phyloP scores from a whole-genome alignment of 1,284 basidiomycete genomes.

The Testicularia cyperi region DNA sequence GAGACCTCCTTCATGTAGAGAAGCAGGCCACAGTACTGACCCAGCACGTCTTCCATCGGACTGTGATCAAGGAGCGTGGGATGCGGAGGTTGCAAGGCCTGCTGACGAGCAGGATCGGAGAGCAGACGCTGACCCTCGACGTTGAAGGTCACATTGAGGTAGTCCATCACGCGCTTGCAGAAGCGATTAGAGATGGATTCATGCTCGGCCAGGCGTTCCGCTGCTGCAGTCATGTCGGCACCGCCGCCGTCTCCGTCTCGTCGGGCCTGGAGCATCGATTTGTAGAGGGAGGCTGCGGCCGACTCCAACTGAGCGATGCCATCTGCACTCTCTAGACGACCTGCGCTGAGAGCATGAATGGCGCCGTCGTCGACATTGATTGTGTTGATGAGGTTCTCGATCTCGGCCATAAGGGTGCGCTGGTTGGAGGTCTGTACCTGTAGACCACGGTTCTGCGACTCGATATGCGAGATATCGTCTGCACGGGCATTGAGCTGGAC shows the following conservation, averaged over 20 bases:
- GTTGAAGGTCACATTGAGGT: constrained; percentile 83
- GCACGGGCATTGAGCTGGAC: constrained; percentile 52
- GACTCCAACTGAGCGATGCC: constrained; percentile 75
- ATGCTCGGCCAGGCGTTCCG: constrained; percentile 83
- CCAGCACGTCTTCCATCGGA: constrained; percentile 74
- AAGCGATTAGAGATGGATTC: constrained; percentile 82
- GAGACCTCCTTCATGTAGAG: constrained; percentile 90
- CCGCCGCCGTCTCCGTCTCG: constrained; percentile 69
- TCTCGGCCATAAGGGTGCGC: constrained; percentile 64
- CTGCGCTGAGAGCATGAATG: constrained; percentile 76
- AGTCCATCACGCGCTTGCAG: constrained; percentile 85
- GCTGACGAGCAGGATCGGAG: constrained; percentile 26
- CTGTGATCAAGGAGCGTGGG: constrained; percentile 47
- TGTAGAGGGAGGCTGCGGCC: constrained; percentile 87
- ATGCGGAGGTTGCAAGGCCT: constrained; percentile 36
- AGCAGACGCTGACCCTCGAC: constrained; percentile 37
- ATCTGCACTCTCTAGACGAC: constrained; percentile 74
- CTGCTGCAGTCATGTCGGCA: constrained; percentile 75
- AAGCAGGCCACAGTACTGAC: constrained; percentile 83
- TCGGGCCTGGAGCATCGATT: constrained; percentile 85
- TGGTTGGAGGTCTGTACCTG: constrained; percentile 98
- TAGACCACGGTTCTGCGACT: constrained; percentile 91
- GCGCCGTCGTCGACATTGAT: constrained; percentile 83
- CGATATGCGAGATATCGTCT: constrained; percentile 90
- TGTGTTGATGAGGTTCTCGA: constrained; percentile 70